These are phyloP conservation scores for Helianthus tuberosus DNA, from an alignment of 129 eudicot species.

Conservation along the genomic window DNA sequence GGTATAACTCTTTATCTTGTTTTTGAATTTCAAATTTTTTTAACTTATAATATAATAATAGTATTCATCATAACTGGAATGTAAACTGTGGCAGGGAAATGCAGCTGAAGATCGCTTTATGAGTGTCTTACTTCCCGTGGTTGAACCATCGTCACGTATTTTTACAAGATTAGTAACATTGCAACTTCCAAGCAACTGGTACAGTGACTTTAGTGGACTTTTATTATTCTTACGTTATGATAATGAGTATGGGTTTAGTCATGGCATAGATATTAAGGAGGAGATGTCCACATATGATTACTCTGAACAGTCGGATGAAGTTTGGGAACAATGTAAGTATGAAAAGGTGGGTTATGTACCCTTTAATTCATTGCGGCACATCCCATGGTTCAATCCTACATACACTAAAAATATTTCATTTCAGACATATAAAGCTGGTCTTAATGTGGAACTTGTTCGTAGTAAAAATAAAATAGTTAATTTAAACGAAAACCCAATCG, in stretches of 20 bases:
- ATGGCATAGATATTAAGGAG: not conserved
- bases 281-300: not conserved
- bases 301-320: not conserved
- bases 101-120: no score
- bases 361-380: not conserved
- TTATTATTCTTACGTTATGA: not conserved
- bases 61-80: no score
- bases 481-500: not conserved
- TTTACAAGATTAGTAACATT: no score
- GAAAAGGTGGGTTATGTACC: not conserved
- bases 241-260: rapidly evolving
- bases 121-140: no score
- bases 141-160: no score
- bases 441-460: slow-evolving; percentile 3
- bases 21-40: no score
- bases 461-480: not conserved
- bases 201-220: no score
- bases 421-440: not conserved
- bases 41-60: no score
- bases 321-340: not conserved
- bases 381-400: not conserved
- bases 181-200: no score
- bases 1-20: no score
- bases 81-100: no score
- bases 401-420: not conserved